Conservation (phyloP, 1,284 basidiomycete species). For the Boletus mariae region DNA sequence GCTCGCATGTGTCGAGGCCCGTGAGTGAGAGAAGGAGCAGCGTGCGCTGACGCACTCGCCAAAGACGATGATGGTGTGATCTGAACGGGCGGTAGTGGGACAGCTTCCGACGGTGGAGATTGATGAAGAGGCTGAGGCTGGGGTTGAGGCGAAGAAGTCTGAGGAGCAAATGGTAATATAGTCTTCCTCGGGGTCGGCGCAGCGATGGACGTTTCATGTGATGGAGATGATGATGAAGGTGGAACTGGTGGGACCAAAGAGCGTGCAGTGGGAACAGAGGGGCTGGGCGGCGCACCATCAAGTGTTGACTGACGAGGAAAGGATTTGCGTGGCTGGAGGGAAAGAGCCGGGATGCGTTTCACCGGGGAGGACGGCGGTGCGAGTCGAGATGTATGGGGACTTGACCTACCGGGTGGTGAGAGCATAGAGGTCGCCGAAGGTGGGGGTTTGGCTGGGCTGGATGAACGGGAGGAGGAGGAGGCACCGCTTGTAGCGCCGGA, state of each 20-base stretch:
- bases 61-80: conserved; percentile 18
- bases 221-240: conserved; percentile 15
- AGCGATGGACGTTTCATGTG: conserved; percentile 10
- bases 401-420: conserved; percentile 22
- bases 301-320: conserved; percentile 33
- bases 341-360: conserved; percentile 40
- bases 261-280: conserved; percentile 20
- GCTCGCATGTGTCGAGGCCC: conserved; percentile 18
- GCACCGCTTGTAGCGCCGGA: conserved; percentile 25
- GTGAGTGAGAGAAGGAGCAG: conserved; percentile 7
- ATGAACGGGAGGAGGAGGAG: conserved; percentile 39
- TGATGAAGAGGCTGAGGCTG: conserved; percentile 15
- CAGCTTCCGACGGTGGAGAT: conserved; percentile 11
- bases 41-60: conserved; percentile 5
- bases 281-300: conserved; percentile 24
- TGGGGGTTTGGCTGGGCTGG: conserved; percentile 39
- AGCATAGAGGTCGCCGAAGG: conserved; percentile 15
- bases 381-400: conserved; percentile 25
- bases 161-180: conserved; percentile 13
- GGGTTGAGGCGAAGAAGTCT: conserved; percentile 16
- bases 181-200: conserved; percentile 10
- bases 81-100: conserved; percentile 12
- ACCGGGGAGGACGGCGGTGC: conserved; percentile 37
- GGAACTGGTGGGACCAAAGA: conserved; percentile 5
- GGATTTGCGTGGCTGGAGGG: conserved; percentile 33